These are phyloP conservation scores for Emergomyces orientalis DNA, from an alignment of 2,329 filamentous ascomycete species.

Conservation along the genomic window DNA sequence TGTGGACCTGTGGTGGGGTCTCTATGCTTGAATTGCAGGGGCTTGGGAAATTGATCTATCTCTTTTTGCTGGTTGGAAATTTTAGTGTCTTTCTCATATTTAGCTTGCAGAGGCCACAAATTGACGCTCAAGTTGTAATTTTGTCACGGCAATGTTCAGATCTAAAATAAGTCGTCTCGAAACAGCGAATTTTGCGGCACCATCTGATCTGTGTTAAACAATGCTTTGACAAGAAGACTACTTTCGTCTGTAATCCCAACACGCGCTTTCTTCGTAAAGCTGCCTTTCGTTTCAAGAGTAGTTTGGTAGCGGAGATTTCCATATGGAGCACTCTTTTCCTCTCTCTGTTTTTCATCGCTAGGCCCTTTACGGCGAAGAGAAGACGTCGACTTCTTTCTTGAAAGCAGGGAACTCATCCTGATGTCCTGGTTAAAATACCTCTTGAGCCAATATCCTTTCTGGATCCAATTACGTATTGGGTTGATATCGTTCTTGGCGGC, in stretches of 20 bases:
- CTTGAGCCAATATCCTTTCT: neutral
- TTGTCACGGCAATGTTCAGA: no score
- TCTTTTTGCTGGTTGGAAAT: no score
- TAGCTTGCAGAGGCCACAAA: no score
- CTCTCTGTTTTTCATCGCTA: constrained; percentile 33
- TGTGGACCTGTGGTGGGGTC: no score
- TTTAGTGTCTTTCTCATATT: no score
- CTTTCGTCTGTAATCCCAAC: constrained; percentile 27
- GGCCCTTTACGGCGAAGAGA: constrained; percentile 12
- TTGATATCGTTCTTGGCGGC: neutral
- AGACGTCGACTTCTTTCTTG: neutral
- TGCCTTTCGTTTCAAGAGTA: constrained; percentile 34
- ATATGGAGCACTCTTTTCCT: constrained; percentile 34
- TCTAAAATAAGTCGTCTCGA: neutral
- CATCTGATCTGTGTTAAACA: constrained; percentile 28
- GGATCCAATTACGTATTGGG: neutral
- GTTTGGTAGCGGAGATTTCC: constrained; percentile 29
- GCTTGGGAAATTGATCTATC: no score
- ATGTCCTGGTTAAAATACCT: neutral
- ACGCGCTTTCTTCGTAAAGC: constrained; percentile 31
- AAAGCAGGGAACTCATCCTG: no score
- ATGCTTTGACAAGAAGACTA: constrained; percentile 20
- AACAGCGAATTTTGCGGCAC: constrained; percentile 28
- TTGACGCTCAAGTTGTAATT: no score
- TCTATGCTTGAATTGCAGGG: no score